Base-by-base conservation (phyloP, 352 stramenopile species). In the Thraustotheca clavata region DNA sequence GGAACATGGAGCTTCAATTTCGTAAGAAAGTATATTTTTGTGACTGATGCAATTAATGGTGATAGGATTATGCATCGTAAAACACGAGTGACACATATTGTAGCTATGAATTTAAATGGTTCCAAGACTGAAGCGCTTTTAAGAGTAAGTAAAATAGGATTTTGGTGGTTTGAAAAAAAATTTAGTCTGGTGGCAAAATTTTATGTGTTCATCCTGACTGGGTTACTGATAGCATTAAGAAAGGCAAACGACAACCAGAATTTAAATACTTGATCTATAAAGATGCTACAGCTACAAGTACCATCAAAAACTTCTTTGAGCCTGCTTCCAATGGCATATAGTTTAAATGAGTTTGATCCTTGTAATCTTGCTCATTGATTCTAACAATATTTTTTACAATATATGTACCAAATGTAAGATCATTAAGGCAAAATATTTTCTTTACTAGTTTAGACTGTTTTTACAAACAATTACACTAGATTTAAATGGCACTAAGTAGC, bases 151-250 rank as follows among this genome's bases (percentile, higher is more conserved):
- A 36, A 20, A 16, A 26, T 35, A 24, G 3, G 14, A 12, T 34
- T 18, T 57, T 7, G 24, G 1, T 67, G 33, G 16, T 20, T 22
- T 54, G 49, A 35, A 26, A 12, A 34, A 46, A 16, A 20, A n/a
- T 22, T 26, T 34, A 89, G 81, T 80, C 69, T 38, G 71, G 67
- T 27, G 60, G 77, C 3, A 88, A 79, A 48, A 68, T 86, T 65
- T 83, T 87, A 36, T 86, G 86, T 43, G 80, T 93, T 20, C 11
- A 39, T n/a, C n/a, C 60, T 86, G 78, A 90, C 36, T 93, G 84
- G 84, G 79, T 91, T 31, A 50, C 90, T n/a, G 71, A 88, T 57
- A 91, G 77, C 12, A 71, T 93, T 11, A 87, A 87, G 43, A 66
- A 61, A 26, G 69, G 77, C 31, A 88, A 88, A 62, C 76, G 79